Percentiles rank a stretch among this genome's conserved stretches.
These are phyloP conservation scores for Phytophthora pluvialis DNA, from an alignment of 352 stramenopile genomes.

Conservation along the genomic window DNA sequence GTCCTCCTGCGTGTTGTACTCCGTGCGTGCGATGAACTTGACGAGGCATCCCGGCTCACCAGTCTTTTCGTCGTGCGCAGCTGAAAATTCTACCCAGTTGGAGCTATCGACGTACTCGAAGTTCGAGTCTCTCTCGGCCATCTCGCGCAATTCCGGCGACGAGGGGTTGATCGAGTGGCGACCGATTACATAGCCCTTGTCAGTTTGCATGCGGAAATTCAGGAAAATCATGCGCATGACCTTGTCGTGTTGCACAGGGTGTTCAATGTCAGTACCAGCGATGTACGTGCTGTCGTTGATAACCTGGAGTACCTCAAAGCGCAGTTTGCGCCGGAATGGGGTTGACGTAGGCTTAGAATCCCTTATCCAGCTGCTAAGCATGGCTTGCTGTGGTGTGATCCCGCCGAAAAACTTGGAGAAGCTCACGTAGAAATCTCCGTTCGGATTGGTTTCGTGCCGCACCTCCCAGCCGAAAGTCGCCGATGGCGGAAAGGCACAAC, in stretches of 20 bases:
- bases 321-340: constrained; percentile 44
- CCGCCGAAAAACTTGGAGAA: constrained; percentile 57
- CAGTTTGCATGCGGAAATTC: constrained; percentile 59
- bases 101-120: constrained; percentile 65
- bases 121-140: constrained; percentile 37
- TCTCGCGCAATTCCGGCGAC: constrained; percentile 42
- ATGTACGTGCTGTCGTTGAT: constrained; percentile 65
- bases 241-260: constrained; percentile 56
- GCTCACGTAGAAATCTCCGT: constrained; percentile 54
- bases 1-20: constrained; percentile 69
- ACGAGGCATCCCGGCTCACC: constrained; percentile 52
- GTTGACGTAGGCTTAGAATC: constrained; percentile 33
- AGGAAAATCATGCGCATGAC: constrained; percentile 56
- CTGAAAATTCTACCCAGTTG: constrained; percentile 63
- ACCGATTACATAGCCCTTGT: constrained; percentile 62
- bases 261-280: constrained; percentile 48
- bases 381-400: constrained; percentile 48
- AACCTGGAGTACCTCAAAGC: constrained; percentile 52
- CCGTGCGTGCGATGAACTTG: constrained; percentile 67
- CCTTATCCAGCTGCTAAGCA: constrained; percentile 48
- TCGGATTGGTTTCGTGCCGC: constrained; percentile 43
- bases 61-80: constrained; percentile 33
- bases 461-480: constrained; percentile 68
- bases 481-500: constrained; percentile 45
- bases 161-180: constrained; percentile 64